A percentile compares a stretch with the other conserved stretches of the same genome.
Conservation (phyloP, 1,284 basidiomycete genomes). For the Papiliotrema nemorosa region DNA sequence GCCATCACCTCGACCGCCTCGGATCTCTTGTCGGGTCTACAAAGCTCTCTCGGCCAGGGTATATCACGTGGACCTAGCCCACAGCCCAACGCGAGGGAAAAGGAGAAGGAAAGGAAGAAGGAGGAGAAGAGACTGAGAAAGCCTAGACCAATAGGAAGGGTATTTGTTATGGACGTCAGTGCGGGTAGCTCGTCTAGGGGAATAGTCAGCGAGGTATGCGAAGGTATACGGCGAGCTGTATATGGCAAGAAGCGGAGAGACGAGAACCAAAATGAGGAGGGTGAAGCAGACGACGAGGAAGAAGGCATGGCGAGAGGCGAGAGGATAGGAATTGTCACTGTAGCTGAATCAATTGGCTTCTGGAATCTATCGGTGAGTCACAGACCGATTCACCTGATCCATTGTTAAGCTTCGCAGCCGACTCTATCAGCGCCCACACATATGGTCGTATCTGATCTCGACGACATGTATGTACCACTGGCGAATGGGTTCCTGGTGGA, state of each 20-base stretch:
- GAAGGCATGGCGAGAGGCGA: slow-evolving; percentile 49
- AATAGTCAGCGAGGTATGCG: slow-evolving; percentile 68
- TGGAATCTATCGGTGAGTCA: slow-evolving; percentile 77
- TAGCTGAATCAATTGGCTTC: slow-evolving; percentile 80
- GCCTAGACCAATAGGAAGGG: slow-evolving; percentile 68
- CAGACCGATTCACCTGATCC: too few relatives aligned
- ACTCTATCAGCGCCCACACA: slow-evolving; percentile 57
- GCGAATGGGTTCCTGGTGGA: slow-evolving; percentile 74
- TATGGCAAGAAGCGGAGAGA: slow-evolving; percentile 59
- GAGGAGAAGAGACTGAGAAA: slow-evolving; percentile 49
- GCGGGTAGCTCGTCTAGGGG: slow-evolving; percentile 67
- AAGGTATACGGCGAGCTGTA: slow-evolving; percentile 62
- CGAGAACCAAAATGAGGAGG: slow-evolving; percentile 39
- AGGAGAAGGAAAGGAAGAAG: slow-evolving; percentile 27
- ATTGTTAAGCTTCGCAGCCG: too few relatives aligned
- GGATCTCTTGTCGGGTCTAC: slow-evolving; percentile 43
- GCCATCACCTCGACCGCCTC: slow-evolving; percentile 40
- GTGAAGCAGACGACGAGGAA: slow-evolving; percentile 31
- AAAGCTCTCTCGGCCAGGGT: slow-evolving; percentile 37
- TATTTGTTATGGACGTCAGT: slow-evolving; percentile 91
- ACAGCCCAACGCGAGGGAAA: slow-evolving; percentile 28
- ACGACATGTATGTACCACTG: slow-evolving; percentile 87
- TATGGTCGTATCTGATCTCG: slow-evolving; percentile 80
- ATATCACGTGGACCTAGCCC: slow-evolving; percentile 47
- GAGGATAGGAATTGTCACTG: slow-evolving; percentile 76